Evolutionary conservation across 495 filamentous ascomycete species (phyloP), one percentile per base, ranked within the genome.

Genomic region (Beverwykella pulmonaria): DNA sequence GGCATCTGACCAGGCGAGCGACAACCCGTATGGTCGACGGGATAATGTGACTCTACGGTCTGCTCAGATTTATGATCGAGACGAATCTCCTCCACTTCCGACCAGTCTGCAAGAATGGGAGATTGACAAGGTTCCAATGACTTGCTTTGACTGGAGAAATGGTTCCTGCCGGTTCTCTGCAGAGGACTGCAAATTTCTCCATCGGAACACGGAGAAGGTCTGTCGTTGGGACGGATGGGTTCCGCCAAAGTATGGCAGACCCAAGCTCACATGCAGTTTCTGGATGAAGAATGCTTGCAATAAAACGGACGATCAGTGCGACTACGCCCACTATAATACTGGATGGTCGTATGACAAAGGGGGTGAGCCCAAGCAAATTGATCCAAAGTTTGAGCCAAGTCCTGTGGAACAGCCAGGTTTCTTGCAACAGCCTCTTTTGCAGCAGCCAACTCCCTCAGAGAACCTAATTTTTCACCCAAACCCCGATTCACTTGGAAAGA

Each of bases 141-240:
- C 54, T 12, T 73, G 71, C 47, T 71, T 61, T 22, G 50, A 67
- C 1, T 73, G 61, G 59, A 34, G 57, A 29, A 61, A 59, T 47
- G 64, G 64, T 2, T 15, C 19, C 4, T 73, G 71, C 46, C 23
- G n/a, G 14, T 70, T 52, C 44, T n/a, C 30, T 12, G 48, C 65
- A 20, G 30, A 62, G 9, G 25, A 55, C n/a, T 73, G 71, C 30
- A 1, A 30, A 6, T 73, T 66, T 46, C 68, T 65, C 15, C 71
- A 73, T 48, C 48, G 53, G 14, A 12, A 59, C 8, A 60, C 49
- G 10, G 47, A 61, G 17, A 22, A 48, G n/a, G 22, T 48, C 14
- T 47, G 48, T 19, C 48, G 57, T n/a, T 19, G 14, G 23, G 53
- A 68, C 34, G 69, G 69, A 5, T 14, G 29, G 34, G 54, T 67